These are phyloP conservation scores for Fraxinus velutina DNA, from an alignment of 305 asterid species.

Conservation along the genomic window DNA sequence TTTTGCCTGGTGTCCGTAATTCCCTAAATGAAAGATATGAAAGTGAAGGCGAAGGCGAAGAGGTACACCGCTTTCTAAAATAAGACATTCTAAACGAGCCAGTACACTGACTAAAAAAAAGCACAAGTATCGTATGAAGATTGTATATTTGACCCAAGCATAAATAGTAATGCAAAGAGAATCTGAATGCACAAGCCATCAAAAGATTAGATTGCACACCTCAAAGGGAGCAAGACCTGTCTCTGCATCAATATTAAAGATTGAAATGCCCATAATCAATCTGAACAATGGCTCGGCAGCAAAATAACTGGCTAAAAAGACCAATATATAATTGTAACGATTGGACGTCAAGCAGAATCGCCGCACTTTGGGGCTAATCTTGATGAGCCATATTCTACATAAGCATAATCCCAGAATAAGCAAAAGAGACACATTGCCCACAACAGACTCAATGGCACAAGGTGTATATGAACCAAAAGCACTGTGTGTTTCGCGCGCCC, in stretches of 20 bases:
- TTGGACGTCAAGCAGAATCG: slow-evolving; percentile 64
- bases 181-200: slow-evolving; percentile 5
- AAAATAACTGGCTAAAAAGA: slow-evolving; percentile 55
- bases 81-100: neutral
- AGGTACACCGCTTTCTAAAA: neutral
- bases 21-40: neutral
- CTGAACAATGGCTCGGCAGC: slow-evolving; percentile 73
- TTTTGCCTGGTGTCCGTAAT: neutral
- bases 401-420: slow-evolving; percentile 60
- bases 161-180: neutral
- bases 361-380: slow-evolving; percentile 39
- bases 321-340: slow-evolving; percentile 55
- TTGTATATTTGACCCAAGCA: neutral
- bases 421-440: slow-evolving; percentile 58
- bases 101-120: neutral
- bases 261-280: slow-evolving; percentile 67
- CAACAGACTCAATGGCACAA: slow-evolving; percentile 73
- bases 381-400: slow-evolving; percentile 58
- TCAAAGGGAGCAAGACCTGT: slow-evolving; percentile 69
- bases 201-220: slow-evolving; percentile 42
- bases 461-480: slow-evolving; percentile 85
- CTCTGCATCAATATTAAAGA: slow-evolving; percentile 58
- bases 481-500: slow-evolving; percentile 66
- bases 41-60: neutral
- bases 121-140: neutral